These are phyloP conservation scores for Domatiomyces catenatus DNA, from an alignment of 2,329 filamentous ascomycete genomes.

Conservation along the genomic window DNA sequence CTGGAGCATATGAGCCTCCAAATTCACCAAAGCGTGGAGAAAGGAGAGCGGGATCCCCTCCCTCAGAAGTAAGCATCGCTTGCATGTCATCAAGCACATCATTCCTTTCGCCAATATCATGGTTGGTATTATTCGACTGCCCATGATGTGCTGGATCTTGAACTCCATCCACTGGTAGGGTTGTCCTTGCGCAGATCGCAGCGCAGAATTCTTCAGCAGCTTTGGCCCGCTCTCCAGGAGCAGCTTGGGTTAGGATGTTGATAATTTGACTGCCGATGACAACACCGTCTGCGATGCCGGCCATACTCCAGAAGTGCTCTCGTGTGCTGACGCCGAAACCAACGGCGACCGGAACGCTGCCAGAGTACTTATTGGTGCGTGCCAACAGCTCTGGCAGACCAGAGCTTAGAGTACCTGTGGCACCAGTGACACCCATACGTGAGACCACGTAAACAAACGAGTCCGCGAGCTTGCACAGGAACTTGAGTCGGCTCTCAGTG, in stretches of 20 bases:
- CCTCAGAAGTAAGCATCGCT: constrained; percentile 5
- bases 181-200: too few species aligned
- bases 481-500: constrained; percentile 81
- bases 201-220: constrained; percentile 70
- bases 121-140: constrained; percentile 17
- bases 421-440: constrained; percentile 90
- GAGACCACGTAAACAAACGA: constrained; percentile 99
- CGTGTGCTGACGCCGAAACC: constrained; percentile 93
- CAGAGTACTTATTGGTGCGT: constrained; percentile 82
- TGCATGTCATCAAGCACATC: constrained; percentile 56
- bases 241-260: constrained; percentile 56
- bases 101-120: constrained; percentile 64
- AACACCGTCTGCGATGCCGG: constrained; percentile 75
- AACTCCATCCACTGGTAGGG: too few species aligned
- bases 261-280: constrained; percentile 96
- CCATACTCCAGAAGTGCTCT: constrained; percentile 80
- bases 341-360: constrained; percentile 76
- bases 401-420: constrained; percentile 64
- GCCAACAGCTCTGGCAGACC: constrained; percentile 67
- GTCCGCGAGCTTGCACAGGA: constrained; percentile 90
- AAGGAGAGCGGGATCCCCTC: constrained; percentile 38
- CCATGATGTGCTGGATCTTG: constrained; percentile 23
- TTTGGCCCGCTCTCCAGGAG: constrained; percentile 49
- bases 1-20: constrained; percentile 92
- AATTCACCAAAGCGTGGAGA: constrained; percentile 88